Conservation (phyloP, 1,284 basidiomycete species). For the Peniophora sp. region DNA sequence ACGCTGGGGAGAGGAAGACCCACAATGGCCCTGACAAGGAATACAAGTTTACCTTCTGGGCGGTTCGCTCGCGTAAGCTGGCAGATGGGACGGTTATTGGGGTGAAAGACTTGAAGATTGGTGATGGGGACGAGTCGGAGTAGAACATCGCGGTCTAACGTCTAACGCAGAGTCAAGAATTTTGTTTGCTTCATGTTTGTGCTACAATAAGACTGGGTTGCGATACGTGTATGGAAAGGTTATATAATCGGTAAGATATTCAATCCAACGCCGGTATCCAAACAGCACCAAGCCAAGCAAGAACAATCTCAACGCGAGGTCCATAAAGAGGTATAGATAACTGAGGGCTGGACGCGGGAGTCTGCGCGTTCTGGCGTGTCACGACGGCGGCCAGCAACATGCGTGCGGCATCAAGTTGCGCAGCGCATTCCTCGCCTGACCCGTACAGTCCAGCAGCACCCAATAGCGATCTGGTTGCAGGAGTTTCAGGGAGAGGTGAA, state of each 20-base stretch:
- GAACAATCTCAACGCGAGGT: conserved; percentile 71
- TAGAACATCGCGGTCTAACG: no score
- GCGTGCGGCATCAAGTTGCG: conserved; percentile 54
- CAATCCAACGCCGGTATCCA: conserved; percentile 37
- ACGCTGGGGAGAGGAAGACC: background rate
- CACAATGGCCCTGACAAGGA: background rate
- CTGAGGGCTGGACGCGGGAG: conserved; percentile 44
- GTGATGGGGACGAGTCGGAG: background rate
- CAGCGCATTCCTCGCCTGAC: conserved; percentile 12
- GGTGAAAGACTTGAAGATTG: background rate
- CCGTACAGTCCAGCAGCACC: background rate
- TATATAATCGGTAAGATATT: no score
- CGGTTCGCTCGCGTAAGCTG: background rate
- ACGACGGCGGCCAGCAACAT: conserved; percentile 63
- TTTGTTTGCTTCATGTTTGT: background rate
- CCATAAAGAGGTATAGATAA: conserved; percentile 79
- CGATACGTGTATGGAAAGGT: no score
- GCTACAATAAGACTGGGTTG: no score
- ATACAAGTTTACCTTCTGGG: background rate
- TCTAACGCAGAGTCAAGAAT: no score
- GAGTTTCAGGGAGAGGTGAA: conserved; percentile 6
- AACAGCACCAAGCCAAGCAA: conserved; percentile 75
- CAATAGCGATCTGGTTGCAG: conserved; percentile 11
- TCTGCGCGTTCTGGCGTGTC: conserved; percentile 44
- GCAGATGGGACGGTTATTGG: background rate